These are phyloP conservation scores for Capronia epimyces DNA, from an alignment of 2,329 filamentous ascomycete genomes.

Conservation along the genomic window DNA sequence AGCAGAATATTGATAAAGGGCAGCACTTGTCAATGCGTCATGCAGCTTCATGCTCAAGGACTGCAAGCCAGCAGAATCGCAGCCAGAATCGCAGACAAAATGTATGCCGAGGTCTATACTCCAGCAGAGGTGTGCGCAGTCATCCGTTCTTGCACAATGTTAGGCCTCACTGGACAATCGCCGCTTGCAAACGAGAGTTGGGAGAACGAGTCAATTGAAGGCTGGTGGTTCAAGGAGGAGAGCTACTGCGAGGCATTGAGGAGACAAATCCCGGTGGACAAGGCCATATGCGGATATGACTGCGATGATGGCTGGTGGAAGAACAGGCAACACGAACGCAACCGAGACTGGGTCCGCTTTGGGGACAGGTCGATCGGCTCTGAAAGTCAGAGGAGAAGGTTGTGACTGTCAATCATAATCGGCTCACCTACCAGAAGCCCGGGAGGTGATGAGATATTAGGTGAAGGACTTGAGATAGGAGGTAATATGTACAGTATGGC, in stretches of 20 bases:
- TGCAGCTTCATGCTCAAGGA: constrained; percentile 5
- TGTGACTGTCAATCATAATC: background rate
- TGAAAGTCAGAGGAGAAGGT: background rate
- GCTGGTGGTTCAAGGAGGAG: constrained; percentile 16
- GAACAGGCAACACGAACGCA: constrained; percentile 1
- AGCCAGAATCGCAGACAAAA: background rate
- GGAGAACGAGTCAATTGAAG: constrained; percentile 18
- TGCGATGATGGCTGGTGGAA: constrained; percentile 14
- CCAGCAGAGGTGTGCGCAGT: constrained; percentile 2
- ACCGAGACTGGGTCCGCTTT: constrained; percentile 12
- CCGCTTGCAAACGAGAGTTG: constrained; percentile 8
- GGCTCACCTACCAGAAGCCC: no score
- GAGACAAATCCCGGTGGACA: constrained; percentile 6
- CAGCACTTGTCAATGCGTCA: constrained; percentile 13
- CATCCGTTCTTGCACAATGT: constrained; percentile 4
- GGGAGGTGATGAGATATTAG: no score
- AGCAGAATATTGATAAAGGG: constrained; percentile 9
- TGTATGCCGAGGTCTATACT: constrained; percentile 5
- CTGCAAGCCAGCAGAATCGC: background rate
- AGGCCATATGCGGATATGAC: constrained; percentile 10
- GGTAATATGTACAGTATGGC: background rate
- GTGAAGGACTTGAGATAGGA: background rate
- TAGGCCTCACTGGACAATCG: constrained; percentile 6
- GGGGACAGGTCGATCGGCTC: background rate
- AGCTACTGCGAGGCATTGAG: constrained; percentile 13